Evolutionary conservation across 371 early-diverging fungal species (phyloP).

Genomic region (Mucor piriformis): DNA sequence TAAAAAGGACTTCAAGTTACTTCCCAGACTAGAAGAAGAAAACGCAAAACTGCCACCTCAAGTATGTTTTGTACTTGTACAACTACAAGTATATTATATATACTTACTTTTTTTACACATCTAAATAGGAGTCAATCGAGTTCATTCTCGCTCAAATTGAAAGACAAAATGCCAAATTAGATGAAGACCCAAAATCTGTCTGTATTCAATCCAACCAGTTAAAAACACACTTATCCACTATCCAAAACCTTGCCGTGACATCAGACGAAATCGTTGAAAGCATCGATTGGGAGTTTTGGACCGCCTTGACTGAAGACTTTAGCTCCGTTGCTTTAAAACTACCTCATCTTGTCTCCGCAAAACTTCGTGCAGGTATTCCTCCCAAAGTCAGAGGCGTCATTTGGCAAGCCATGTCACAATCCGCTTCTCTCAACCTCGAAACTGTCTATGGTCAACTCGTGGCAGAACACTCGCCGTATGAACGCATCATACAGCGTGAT

Average conservation of each 20-base stretch:
- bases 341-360: slow-evolving; percentile 66
- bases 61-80: slow-evolving; percentile 11
- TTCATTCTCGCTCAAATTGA: slow-evolving; percentile 63
- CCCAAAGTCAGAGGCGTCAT: slow-evolving; percentile 85
- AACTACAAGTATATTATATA: background rate
- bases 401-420: slow-evolving; percentile 91
- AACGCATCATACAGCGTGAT: slow-evolving; percentile 89
- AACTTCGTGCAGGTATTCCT: slow-evolving; percentile 85
- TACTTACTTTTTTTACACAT: background rate
- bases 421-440: slow-evolving; percentile 77
- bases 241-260: slow-evolving; percentile 41
- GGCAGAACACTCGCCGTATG: slow-evolving; percentile 79
- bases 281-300: slow-evolving; percentile 94
- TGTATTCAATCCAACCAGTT: slow-evolving; percentile 59
- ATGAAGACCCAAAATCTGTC: slow-evolving; percentile 62
- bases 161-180: slow-evolving; percentile 59
- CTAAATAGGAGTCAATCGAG: slow-evolving; percentile 51
- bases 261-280: slow-evolving; percentile 33
- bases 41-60: slow-evolving; percentile 48
- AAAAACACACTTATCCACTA: slow-evolving; percentile 52
- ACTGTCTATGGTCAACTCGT: slow-evolving; percentile 83
- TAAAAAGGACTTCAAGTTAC: slow-evolving; percentile 36
- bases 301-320: slow-evolving; percentile 85
- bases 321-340: slow-evolving; percentile 60
- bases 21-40: slow-evolving; percentile 48